Conservation (phyloP, 2,329 filamentous ascomycete genomes). For the Colletotrichum phormii region DNA sequence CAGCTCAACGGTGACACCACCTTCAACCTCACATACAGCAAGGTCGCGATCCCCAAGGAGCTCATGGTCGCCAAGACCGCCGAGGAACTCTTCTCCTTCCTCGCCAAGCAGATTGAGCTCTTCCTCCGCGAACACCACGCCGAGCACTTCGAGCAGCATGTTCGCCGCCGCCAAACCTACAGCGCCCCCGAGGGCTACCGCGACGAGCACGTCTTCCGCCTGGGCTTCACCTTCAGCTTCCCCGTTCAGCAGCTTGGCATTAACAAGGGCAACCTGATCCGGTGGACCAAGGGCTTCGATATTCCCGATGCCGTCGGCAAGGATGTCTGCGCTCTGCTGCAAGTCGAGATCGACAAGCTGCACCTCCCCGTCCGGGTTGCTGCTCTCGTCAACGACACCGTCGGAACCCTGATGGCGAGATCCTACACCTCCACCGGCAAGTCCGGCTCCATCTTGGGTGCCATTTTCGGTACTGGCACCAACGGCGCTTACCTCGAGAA, state of each 20-base stretch:
- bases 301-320: constrained; percentile 94
- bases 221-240: constrained; percentile 99
- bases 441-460: constrained; percentile 88
- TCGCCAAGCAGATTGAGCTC: constrained; percentile 90
- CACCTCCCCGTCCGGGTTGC: constrained; percentile 92
- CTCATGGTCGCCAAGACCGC: constrained; percentile 91
- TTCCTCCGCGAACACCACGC: constrained; percentile 90
- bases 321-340: constrained; percentile 91
- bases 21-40: constrained; percentile 92
- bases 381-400: constrained; percentile 96
- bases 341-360: constrained; percentile 88
- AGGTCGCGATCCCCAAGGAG: constrained; percentile 88
- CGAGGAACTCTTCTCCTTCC: constrained; percentile 88
- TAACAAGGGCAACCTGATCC: constrained; percentile 92
- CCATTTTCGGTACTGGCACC: constrained; percentile 97
- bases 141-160: constrained; percentile 83
- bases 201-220: constrained; percentile 85
- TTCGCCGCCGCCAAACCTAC: constrained; percentile 71
- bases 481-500: constrained; percentile 99
- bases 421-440: constrained; percentile 94
- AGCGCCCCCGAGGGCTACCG: constrained; percentile 69
- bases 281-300: constrained; percentile 99
- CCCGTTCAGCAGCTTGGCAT: constrained; percentile 94
- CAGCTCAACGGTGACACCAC: constrained; percentile 93
- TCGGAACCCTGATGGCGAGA: constrained; percentile 96